Evolutionary conservation across 2,329 filamentous ascomycete genomes (phyloP), one percentile per base, ranked within the genome.

Genomic region (Chrysoporthe cubensis): DNA sequence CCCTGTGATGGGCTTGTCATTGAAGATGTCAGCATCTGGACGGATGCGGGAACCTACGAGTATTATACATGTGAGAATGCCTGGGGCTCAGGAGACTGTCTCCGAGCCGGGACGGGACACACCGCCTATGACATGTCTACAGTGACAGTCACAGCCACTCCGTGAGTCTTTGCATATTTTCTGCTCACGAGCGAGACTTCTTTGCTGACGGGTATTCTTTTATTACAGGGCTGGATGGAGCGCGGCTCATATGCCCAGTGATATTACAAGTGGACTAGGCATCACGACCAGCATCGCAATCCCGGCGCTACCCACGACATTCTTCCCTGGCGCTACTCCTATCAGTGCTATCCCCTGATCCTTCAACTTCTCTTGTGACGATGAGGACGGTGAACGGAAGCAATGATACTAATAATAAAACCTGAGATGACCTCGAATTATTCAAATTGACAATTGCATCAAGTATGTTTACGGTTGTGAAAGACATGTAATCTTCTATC

Each of bases 241-340:
- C 21, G 57, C 57, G 40, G 57, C 57, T 42, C 40, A 21, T 42
- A 69, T 66, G 40, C 67, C 64, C 7, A 60, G 61, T 26, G 65
- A 62, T 21, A 69, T 65, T 52, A 65, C 67, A 1, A 66, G 64
- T 21, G 66, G 56, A 13, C 64, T 69, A 44, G 60, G 66, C 64
- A 66, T 66, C 61, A 69, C 57, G 40, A 21, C 57, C 8, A 59
- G 57, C 57, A 59, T 59, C 40, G 57, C 57, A n/a, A 59, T 59
- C 16, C 57, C 57, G 18, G 32, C 57, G 18, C 57, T 59, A n/a
- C 57, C 57, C 8, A 59, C 57, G 9, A 59, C 57, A 6, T 59
- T 59, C 40, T 59, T 59, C 37, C 57, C 57, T 59, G 57, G 57
- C 21, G n/a, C 40, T 13, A 40, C 34, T 4, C 57, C 57, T 21